Conservation (phyloP, 164 flowering plant genomes). For the Vitis rotundifolia region DNA sequence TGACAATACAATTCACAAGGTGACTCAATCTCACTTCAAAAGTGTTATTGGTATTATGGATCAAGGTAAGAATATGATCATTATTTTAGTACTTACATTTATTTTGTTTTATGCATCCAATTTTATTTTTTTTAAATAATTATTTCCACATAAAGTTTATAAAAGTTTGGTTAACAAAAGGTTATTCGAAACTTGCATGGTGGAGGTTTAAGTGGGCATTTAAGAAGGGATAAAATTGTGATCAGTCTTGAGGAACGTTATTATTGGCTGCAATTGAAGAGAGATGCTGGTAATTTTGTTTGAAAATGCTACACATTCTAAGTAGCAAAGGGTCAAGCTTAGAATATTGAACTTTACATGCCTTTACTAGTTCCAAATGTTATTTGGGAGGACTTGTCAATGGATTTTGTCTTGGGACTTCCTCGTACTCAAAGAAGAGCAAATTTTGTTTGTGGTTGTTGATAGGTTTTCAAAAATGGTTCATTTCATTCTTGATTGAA, state of each 20-base stretch:
- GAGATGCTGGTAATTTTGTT: constrained; percentile 5
- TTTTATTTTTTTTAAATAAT: too few species aligned
- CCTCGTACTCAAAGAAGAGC: constrained; percentile 9
- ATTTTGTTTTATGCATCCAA: too few species aligned
- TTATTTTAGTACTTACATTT: too few species aligned
- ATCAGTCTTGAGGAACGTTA: neutral
- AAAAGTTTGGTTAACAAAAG: too few species aligned
- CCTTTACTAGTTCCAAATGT: constrained; percentile 9
- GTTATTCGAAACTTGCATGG: constrained; percentile 11
- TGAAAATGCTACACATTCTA: constrained; percentile 4
- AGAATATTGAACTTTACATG: constrained; percentile 12
- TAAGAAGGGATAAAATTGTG: constrained; percentile 10
- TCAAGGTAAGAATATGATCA: too few species aligned
- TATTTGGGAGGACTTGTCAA: constrained; percentile 12
- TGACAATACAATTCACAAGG: too few species aligned
- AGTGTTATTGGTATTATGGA: too few species aligned
- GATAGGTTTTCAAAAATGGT: constrained; percentile 17
- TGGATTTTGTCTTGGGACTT: constrained; percentile 21
- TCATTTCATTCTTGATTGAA: constrained; percentile 5
- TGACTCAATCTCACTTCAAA: too few species aligned
- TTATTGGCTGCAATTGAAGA: constrained; percentile 12
- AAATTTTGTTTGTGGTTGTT: constrained; percentile 18
- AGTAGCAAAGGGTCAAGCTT: neutral
- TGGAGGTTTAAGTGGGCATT: constrained; percentile 1
- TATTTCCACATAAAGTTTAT: too few species aligned